These are phyloP conservation scores for Angophora floribunda DNA, from an alignment of 345 rosid species.

Conservation along the genomic window DNA sequence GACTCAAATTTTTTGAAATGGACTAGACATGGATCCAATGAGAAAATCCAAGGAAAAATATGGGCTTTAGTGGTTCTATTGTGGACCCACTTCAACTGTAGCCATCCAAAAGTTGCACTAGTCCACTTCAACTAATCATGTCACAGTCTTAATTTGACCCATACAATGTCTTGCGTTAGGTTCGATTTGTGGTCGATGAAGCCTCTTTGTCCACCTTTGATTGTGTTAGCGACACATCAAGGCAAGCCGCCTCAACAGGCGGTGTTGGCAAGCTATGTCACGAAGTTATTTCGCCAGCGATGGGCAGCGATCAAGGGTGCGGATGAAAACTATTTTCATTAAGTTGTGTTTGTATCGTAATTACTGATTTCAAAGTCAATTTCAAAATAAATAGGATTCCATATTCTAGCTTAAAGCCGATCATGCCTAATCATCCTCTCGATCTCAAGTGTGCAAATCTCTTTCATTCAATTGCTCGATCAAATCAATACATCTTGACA, in stretches of 20 bases:
- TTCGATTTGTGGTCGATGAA: background rate
- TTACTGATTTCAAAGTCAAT: background rate
- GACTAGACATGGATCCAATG: too few species aligned
- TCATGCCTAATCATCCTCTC: too few species aligned
- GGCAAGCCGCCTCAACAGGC: background rate
- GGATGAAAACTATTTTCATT: background rate
- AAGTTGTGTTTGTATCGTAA: background rate
- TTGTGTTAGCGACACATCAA: background rate
- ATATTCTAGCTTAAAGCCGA: too few species aligned
- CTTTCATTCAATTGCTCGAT: too few species aligned
- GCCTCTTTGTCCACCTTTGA: background rate
- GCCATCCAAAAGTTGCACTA: background rate
- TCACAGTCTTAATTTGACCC: background rate
- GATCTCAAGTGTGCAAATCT: too few species aligned
- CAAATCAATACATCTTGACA: too few species aligned
- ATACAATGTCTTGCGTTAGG: background rate
- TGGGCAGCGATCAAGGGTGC: accelerated
- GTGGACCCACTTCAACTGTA: too few species aligned
- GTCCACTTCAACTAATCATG: background rate
- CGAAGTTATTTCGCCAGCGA: background rate
- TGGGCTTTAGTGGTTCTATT: too few species aligned
- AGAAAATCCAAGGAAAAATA: too few species aligned
- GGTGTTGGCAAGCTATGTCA: background rate
- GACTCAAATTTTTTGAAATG: too few species aligned
- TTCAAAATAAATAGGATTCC: too few species aligned